Percentiles rank a stretch among this genome's conserved stretches.
phyloP scores from a whole-genome alignment of 129 eudicot species.

The Helichrysum umbraculigerum region DNA sequence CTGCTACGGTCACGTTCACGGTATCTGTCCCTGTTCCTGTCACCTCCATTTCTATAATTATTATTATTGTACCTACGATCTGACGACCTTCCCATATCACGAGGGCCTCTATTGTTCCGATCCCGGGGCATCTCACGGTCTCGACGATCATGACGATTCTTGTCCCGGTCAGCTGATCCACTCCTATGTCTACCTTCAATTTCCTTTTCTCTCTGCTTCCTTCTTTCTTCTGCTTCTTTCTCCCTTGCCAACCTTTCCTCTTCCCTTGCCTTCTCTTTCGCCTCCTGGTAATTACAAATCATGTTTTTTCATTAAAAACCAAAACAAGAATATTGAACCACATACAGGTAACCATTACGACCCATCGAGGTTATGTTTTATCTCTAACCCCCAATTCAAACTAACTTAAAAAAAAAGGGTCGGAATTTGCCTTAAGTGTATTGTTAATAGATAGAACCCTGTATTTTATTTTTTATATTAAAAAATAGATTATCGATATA shows the following conservation, averaged over 20 bases:
- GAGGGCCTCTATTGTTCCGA: slow-evolving; percentile 53
- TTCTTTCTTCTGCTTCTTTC: slow-evolving; percentile 86
- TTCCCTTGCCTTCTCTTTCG: slow-evolving; percentile 93
- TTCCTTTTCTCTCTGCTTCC: slow-evolving; percentile 74
- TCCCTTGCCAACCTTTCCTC: slow-evolving; percentile 87
- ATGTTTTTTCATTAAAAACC: neutral
- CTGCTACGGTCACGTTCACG: slow-evolving; percentile 73
- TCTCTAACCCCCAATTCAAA: no score
- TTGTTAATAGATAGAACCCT: neutral
- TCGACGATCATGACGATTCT: slow-evolving; percentile 49
- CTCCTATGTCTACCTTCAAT: slow-evolving; percentile 58
- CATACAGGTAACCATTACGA: no score
- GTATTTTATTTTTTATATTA: no score
- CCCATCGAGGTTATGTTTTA: no score
- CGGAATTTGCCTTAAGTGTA: neutral
- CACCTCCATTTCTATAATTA: slow-evolving; percentile 69
- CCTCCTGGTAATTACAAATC: slow-evolving; percentile 49
- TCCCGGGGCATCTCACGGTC: slow-evolving; percentile 63
- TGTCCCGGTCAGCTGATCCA: slow-evolving; percentile 72
- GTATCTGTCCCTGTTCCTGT: slow-evolving; percentile 74
- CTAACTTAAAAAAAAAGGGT: neutral
- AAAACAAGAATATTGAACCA: neutral
- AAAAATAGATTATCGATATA: neutral
- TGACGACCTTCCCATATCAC: slow-evolving; percentile 53
- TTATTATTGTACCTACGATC: slow-evolving; percentile 51